These are phyloP conservation scores for Epichloe coenophiala DNA, from an alignment of 2,329 filamentous ascomycete genomes.

Conservation along the genomic window DNA sequence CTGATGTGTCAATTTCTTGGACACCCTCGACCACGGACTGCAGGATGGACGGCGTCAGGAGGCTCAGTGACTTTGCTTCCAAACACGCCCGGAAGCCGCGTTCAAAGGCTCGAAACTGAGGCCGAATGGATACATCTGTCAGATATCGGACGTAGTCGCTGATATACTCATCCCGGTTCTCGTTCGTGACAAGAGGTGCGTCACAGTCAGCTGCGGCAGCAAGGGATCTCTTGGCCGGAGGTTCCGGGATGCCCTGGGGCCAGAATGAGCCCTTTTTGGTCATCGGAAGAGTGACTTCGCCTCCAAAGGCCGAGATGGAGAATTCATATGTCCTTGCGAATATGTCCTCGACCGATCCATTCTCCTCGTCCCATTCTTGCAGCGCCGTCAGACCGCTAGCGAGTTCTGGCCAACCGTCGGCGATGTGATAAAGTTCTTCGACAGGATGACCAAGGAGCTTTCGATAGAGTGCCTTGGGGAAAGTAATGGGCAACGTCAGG, in stretches of 20 bases:
- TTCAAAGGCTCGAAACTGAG: conserved; percentile 70
- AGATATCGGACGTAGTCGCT: conserved; percentile 77
- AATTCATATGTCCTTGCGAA: conserved; percentile 83
- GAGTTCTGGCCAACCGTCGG: conserved; percentile 77
- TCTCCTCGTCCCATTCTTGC: conserved; percentile 59
- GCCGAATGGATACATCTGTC: conserved; percentile 60
- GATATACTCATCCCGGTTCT: conserved; percentile 66
- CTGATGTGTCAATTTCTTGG: conserved; percentile 63
- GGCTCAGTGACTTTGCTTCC: conserved; percentile 51
- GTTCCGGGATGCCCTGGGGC: conserved; percentile 34
- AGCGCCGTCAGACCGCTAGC: conserved; percentile 60
- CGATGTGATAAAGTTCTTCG: conserved; percentile 60
- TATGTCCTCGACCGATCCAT: conserved; percentile 67
- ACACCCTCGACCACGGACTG: conserved; percentile 73
- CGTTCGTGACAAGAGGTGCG: conserved; percentile 63
- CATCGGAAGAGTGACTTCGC: conserved; percentile 46
- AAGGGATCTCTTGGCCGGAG: conserved; percentile 17
- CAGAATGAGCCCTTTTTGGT: conserved; percentile 26
- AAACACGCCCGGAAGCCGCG: conserved; percentile 69
- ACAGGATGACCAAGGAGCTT: conserved; percentile 60
- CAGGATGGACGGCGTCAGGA: conserved; percentile 59
- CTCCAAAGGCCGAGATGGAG: conserved; percentile 47
- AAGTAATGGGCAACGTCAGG: conserved; percentile 77
- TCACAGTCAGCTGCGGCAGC: conserved; percentile 25
- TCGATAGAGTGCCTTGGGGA: conserved; percentile 73